Evolutionary conservation across 352 stramenopile genomes (phyloP).

Genomic region (Phytophthora cactorum): DNA sequence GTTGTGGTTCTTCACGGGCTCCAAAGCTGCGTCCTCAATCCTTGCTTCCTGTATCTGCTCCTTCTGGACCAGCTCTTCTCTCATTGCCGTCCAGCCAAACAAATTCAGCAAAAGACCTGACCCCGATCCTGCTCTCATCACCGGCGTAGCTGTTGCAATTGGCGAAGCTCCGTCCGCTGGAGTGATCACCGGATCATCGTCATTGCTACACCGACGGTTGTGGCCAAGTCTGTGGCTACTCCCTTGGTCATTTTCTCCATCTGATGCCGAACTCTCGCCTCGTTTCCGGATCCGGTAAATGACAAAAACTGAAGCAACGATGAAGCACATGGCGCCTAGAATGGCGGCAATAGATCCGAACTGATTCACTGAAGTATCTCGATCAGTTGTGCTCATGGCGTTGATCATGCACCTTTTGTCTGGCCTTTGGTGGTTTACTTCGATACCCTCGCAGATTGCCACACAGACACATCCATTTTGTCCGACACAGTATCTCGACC

Average conservation of each 20-base stretch:
- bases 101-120: conserved; percentile 50
- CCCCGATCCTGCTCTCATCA: conserved; percentile 34
- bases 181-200: conserved; percentile 33
- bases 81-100: conserved; percentile 62
- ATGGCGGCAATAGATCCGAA: conserved; percentile 45
- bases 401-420: conserved; percentile 44
- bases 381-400: conserved; percentile 39
- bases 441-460: conserved; percentile 44
- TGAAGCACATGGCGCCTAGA: conserved; percentile 52
- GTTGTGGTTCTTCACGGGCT: conserved; percentile 44
- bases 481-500: conserved; percentile 44
- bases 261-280: conserved; percentile 33
- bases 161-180: conserved; percentile 36
- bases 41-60: conserved; percentile 52
- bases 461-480: conserved; percentile 51
- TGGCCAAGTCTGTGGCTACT: conserved; percentile 7
- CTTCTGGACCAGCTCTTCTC: conserved; percentile 57
- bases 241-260: conserved; percentile 20
- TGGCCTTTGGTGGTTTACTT: conserved; percentile 19
- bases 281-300: conserved; percentile 55
- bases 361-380: conserved; percentile 16
- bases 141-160: conserved; percentile 37
- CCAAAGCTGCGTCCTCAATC: conserved; percentile 40
- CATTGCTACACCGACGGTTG: conserved; percentile 31
- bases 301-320: conserved; percentile 52